These are phyloP conservation scores for Pestalotiopsis sp. DNA, from an alignment of 2,329 filamentous ascomycete species.

Conservation along the genomic window DNA sequence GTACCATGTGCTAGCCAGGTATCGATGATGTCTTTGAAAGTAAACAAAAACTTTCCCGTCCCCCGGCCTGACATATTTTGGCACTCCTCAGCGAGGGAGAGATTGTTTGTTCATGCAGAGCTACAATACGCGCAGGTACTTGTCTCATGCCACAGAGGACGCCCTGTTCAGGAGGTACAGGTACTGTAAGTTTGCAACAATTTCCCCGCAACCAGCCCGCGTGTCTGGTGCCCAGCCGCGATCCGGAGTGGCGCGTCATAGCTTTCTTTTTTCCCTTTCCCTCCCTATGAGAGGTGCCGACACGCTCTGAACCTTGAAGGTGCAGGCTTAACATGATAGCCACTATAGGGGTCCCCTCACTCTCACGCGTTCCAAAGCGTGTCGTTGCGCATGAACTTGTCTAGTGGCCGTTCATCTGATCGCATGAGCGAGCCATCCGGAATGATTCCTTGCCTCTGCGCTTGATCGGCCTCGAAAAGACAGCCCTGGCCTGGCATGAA, in stretches of 20 bases:
- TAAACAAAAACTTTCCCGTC: slow-evolving; percentile 12
- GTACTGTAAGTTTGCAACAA: not conserved
- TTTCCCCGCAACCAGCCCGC: not conserved
- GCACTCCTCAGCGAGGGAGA: not conserved
- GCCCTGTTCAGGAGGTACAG: not conserved
- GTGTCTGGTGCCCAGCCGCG: not conserved
- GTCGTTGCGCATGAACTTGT: too few relatives aligned
- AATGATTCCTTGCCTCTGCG: too few relatives aligned
- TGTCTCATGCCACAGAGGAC: not conserved
- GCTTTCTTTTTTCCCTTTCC: not conserved
- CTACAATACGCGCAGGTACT: not conserved
- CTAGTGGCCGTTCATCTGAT: too few relatives aligned
- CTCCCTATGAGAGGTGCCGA: not conserved
- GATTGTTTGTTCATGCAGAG: slow-evolving; percentile 22
- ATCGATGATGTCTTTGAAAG: slow-evolving; percentile 7
- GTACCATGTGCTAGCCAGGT: not conserved
- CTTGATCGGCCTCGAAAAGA: too few relatives aligned
- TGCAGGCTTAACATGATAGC: not conserved
- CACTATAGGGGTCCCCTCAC: too few relatives aligned
- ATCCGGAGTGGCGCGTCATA: not conserved
- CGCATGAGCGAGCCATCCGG: too few relatives aligned
- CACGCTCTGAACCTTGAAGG: not conserved
- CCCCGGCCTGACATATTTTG: not conserved
- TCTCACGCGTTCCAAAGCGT: too few relatives aligned
- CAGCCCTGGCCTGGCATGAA: not conserved